These are phyloP conservation scores for Ceratopteris richardii DNA, from an alignment of 75 land plant genomes.

Conservation along the genomic window DNA sequence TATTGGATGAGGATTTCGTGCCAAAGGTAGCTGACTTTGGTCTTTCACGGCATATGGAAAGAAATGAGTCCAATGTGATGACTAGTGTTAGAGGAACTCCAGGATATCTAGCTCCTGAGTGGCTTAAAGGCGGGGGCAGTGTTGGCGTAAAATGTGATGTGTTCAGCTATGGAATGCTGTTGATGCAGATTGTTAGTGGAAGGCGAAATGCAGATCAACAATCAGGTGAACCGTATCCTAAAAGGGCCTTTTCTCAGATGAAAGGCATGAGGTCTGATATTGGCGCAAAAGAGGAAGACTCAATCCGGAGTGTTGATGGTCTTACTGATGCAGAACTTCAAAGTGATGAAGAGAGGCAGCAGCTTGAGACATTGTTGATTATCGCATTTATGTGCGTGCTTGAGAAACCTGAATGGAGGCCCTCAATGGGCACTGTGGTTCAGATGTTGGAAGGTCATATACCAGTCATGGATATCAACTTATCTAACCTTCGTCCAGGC, in stretches of 20 bases:
- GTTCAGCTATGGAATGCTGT: slow-evolving; percentile 34
- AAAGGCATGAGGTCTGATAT: not conserved
- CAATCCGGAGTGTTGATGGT: too few relatives aligned
- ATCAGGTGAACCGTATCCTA: slow-evolving; percentile 23
- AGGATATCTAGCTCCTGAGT: slow-evolving; percentile 47
- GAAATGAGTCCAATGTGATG: slow-evolving; percentile 55
- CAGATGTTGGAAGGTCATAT: slow-evolving; percentile 23
- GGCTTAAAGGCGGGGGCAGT: slow-evolving; percentile 19
- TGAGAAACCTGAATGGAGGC: slow-evolving; percentile 8
- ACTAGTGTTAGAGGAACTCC: slow-evolving; percentile 39
- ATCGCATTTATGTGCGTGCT: slow-evolving; percentile 9
- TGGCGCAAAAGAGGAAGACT: too few relatives aligned
- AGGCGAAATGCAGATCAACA: slow-evolving; percentile 16
- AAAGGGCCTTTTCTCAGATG: slow-evolving; percentile 5
- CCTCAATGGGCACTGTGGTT: slow-evolving; percentile 13
- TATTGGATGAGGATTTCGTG: slow-evolving; percentile 31
- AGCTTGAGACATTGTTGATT: not conserved
- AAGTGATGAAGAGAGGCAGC: not conserved
- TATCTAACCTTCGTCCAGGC: not conserved
- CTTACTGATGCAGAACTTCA: not conserved
- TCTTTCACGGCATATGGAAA: slow-evolving; percentile 26
- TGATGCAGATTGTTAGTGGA: slow-evolving; percentile 26
- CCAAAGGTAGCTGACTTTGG: slow-evolving; percentile 43
- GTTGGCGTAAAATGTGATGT: slow-evolving; percentile 23
- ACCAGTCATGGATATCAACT: not conserved